Conservation (phyloP, 345 rosid genomes). For the Rhodomyrtus tomentosa region DNA sequence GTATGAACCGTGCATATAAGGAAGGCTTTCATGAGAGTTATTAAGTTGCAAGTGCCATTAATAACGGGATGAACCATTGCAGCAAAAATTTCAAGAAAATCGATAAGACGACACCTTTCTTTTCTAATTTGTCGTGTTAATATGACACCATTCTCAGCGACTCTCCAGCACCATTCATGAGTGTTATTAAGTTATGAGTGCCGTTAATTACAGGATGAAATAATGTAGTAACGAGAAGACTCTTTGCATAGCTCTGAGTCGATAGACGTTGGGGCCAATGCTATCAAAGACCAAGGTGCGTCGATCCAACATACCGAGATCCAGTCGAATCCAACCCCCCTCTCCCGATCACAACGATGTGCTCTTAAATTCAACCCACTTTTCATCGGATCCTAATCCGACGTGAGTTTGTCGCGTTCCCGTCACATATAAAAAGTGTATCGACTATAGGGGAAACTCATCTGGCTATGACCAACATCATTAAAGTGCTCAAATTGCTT, state of each 20-base stretch:
- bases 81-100: not conserved
- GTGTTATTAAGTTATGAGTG: no score
- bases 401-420: not conserved
- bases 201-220: no score
- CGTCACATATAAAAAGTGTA: not conserved
- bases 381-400: not conserved
- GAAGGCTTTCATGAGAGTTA: not conserved
- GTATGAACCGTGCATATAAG: not conserved
- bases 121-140: not conserved
- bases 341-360: not conserved
- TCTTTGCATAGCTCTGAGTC: not conserved
- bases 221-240: not conserved
- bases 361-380: not conserved
- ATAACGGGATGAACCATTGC: not conserved
- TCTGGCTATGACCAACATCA: not conserved
- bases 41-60: not conserved
- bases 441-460: not conserved
- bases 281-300: not conserved
- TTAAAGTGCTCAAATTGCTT: not conserved
- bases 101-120: not conserved
- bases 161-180: not conserved
- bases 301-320: not conserved
- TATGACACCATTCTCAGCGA: not conserved
- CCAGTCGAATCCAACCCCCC: not conserved
- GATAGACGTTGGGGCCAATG: not conserved